phyloP scores from a whole-genome alignment of 2,329 filamentous ascomycete genomes.

The Fusarium tricinctum region DNA sequence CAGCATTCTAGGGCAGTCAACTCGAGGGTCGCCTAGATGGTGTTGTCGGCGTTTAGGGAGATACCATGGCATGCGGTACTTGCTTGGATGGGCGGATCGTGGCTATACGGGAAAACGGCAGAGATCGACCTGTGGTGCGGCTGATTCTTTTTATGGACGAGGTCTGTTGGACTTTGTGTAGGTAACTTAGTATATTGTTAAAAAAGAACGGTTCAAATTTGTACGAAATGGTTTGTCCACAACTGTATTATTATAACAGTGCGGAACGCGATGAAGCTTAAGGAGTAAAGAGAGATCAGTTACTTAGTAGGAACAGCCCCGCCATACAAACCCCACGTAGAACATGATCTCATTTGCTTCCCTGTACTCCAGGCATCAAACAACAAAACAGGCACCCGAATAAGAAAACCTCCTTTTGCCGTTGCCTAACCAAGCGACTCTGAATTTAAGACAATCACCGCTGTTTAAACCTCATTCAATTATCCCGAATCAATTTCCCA shows the following conservation, averaged over 20 bases:
- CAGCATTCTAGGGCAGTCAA: constrained; percentile 53
- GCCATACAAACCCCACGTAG: constrained; percentile 47
- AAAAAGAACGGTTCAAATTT: constrained; percentile 23
- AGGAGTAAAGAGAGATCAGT: constrained; percentile 9
- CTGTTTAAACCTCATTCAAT: not conserved
- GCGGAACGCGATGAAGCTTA: constrained; percentile 16
- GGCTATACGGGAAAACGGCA: constrained; percentile 46
- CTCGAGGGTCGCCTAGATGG: constrained; percentile 51
- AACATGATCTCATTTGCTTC: constrained; percentile 51
- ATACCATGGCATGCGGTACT: constrained; percentile 56
- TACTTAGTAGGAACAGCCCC: constrained; percentile 37
- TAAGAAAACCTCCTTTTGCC: constrained; percentile 5
- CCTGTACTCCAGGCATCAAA: constrained; percentile 32
- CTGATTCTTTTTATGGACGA: constrained; percentile 35
- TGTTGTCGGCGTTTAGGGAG: constrained; percentile 58
- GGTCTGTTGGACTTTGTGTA: constrained; percentile 33
- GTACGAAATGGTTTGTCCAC: not conserved
- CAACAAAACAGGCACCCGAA: constrained; percentile 42
- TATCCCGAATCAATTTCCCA: not conserved
- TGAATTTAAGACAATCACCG: not conserved
- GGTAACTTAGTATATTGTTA: constrained; percentile 29
- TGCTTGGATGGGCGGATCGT: constrained; percentile 41
- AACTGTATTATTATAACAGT: not conserved
- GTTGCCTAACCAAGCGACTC: constrained; percentile 4
- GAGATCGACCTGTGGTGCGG: constrained; percentile 32